Base-by-base conservation (phyloP, 331 rosid species). In the Malus hybrid region DNA sequence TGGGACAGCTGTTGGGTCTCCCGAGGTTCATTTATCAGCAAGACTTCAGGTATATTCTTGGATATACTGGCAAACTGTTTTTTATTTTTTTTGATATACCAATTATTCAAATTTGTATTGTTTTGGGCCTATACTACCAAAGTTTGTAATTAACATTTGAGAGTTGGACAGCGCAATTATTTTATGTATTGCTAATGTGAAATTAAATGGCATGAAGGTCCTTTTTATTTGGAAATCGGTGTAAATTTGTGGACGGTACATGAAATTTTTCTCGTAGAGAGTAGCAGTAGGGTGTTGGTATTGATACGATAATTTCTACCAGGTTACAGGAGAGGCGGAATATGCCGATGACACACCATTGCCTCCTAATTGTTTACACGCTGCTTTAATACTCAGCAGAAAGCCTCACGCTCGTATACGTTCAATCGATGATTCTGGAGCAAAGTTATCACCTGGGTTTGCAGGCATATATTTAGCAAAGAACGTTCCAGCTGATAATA, bases 251-350 rank as follows among this genome's bases (percentile, higher is more conserved):
- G 13, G 13, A 16, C 2, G 10, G 69, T 61, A 6, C 20, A 73
- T 42, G 77, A 27, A 54, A 16, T 63, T 74, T 57, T 62, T 16
- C 33, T 59, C 27, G 48, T 20, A 31, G 59, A 62, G 9, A 29
- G 36, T 27, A 32, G 67, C 29, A 18, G 12, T 68, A 54, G 36
- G 15, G 57, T 54, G 60, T 27, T 54, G 9, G 18, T 28, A 33
- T 19, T 34, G 34, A 79, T 68, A 19, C 59, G 24, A 69, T 65
- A 64, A 79, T 79, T 69, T 78, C 29, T 79, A 57, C 68, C 83
- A 94, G 99, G 97, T 92, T 69, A 87, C 97, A 64, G 99, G 99
- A 69, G 97, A 89, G 83, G 99, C 97, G 65, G 91, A 86, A 83
- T 94, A 94, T 83, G 87, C 89, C 10, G 99, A 89, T 79, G 99